Evolutionary conservation across 352 stramenopile species (phyloP).

Genomic region (Blastocystis sp.): DNA sequence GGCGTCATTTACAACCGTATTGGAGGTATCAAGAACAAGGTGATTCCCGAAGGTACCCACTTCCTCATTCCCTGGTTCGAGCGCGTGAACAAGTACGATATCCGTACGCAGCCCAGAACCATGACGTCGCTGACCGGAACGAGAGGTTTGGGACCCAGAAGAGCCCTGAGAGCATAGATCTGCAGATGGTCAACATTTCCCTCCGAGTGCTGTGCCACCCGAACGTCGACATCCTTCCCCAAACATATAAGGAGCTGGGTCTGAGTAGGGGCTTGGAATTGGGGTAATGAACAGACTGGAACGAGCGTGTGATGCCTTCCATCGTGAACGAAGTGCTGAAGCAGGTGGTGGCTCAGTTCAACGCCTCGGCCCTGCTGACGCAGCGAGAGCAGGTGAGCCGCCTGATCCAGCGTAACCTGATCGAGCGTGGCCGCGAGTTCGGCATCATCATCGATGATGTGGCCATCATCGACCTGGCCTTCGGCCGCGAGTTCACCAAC

Average conservation of each 20-base stretch:
- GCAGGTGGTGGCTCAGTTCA: constrained; percentile 97
- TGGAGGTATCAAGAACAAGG: constrained; percentile 79
- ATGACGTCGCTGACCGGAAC: constrained; percentile 85
- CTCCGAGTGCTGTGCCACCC: constrained; percentile 96
- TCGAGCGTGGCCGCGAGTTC: constrained; percentile 83
- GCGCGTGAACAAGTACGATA: constrained; percentile 89
- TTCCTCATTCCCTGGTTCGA: constrained; percentile 96
- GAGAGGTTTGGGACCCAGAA: constrained; percentile 69
- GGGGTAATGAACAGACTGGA: constrained; percentile 82
- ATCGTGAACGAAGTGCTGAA: constrained; percentile 99
- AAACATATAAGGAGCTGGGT: constrained; percentile 92
- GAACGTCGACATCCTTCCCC: constrained; percentile 85
- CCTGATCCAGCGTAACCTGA: constrained; percentile 88
- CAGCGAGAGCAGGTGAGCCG: constrained; percentile 93
- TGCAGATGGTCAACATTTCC: constrained; percentile 99
- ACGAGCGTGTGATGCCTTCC: constrained; percentile 93
- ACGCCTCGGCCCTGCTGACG: constrained; percentile 95
- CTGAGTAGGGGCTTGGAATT: constrained; percentile 74
- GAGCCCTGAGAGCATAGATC: constrained; percentile 79
- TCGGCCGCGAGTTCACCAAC: constrained; percentile 94
- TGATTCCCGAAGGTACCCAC: constrained; percentile 89
- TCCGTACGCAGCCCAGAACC: constrained; percentile 87
- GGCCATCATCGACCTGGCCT: constrained; percentile 97
- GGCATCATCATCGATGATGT: constrained; percentile 93
- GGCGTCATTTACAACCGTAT: constrained; percentile 85